A percentile compares a stretch with the other conserved stretches of the same genome.
Conservation (phyloP, 2,329 filamentous ascomycete genomes). For the Neofusicoccum sp. region DNA sequence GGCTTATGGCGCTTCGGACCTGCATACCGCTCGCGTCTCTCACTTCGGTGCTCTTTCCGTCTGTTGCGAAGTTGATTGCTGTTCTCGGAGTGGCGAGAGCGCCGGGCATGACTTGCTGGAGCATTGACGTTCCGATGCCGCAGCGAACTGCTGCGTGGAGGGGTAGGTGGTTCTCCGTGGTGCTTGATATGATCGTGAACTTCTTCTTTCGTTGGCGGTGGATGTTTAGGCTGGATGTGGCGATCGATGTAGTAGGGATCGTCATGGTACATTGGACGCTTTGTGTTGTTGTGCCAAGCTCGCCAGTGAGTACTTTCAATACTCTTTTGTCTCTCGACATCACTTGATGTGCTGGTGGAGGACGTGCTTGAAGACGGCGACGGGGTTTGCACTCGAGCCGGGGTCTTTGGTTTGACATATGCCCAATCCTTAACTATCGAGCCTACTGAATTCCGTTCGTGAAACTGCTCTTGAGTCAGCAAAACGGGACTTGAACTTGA, state of each 20-base stretch:
- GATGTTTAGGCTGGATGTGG: neutral
- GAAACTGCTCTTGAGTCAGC: conserved; percentile 8
- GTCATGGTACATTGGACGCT: neutral
- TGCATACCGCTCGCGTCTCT: neutral
- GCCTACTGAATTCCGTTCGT: conserved; percentile 19
- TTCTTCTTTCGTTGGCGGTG: neutral
- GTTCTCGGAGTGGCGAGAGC: neutral
- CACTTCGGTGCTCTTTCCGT: conserved; percentile 6
- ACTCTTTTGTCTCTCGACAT: conserved; percentile 6
- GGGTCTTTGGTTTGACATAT: conserved; percentile 20
- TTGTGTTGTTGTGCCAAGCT: conserved; percentile 9
- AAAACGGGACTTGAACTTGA: conserved; percentile 18
- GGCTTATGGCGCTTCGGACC: neutral
- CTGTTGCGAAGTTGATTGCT: neutral
- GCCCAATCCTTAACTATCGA: conserved; percentile 31
- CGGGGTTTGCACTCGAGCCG: neutral
- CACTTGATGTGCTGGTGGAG: neutral
- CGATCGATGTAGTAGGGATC: neutral
- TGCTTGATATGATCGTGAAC: conserved; percentile 4
- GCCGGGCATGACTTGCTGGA: conserved; percentile 19
- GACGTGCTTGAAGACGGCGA: conserved; percentile 7
- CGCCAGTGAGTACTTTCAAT: conserved; percentile 12
- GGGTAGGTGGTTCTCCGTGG: neutral
- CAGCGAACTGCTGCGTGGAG: conserved; percentile 7
- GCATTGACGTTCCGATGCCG: conserved; percentile 10